A percentile compares a stretch with the other conserved stretches of the same genome.
phyloP scores from a whole-genome alignment of 2,329 filamentous ascomycete genomes.

The Diplodia intermedia region DNA sequence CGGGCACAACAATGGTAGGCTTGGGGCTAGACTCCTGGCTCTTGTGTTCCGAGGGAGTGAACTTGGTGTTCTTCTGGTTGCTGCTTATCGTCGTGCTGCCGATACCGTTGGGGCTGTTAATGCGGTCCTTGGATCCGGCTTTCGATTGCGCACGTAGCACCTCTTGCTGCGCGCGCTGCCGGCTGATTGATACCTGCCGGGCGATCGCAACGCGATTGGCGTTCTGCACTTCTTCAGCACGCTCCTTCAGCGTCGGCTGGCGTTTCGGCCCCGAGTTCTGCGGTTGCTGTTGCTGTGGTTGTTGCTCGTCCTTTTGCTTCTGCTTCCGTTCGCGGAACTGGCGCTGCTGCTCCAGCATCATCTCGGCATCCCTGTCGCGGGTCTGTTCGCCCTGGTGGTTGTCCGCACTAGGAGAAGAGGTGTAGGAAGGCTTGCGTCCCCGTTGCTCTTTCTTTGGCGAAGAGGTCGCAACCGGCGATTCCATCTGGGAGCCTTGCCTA shows the following conservation, averaged over 20 bases:
- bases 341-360: slow-evolving; percentile 27
- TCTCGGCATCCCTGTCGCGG: slow-evolving; percentile 22
- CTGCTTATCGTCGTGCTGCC: slow-evolving; percentile 26
- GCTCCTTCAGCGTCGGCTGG: slow-evolving; percentile 30
- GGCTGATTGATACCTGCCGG: slow-evolving; percentile 31
- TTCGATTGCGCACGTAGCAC: slow-evolving; percentile 28
- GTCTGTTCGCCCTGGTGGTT: slow-evolving; percentile 6
- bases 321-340: slow-evolving; percentile 27
- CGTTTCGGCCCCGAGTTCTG: slow-evolving; percentile 1
- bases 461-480: not conserved
- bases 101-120: slow-evolving; percentile 16
- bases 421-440: slow-evolving; percentile 19
- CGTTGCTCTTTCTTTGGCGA: slow-evolving; percentile 14
- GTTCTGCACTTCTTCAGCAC: slow-evolving; percentile 31
- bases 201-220: slow-evolving; percentile 30
- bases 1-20: slow-evolving; percentile 12
- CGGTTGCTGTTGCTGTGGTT: slow-evolving; percentile 3
- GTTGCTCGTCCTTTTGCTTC: slow-evolving; percentile 14
- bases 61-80: slow-evolving; percentile 15
- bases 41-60: not conserved
- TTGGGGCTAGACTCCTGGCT: not conserved
- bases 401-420: slow-evolving; percentile 4
- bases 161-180: slow-evolving; percentile 29
- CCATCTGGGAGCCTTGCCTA: not conserved
- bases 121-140: slow-evolving; percentile 4